These are phyloP conservation scores for Furcasterigmium sp. DNA, from an alignment of 2,329 filamentous ascomycete species.

Conservation along the genomic window DNA sequence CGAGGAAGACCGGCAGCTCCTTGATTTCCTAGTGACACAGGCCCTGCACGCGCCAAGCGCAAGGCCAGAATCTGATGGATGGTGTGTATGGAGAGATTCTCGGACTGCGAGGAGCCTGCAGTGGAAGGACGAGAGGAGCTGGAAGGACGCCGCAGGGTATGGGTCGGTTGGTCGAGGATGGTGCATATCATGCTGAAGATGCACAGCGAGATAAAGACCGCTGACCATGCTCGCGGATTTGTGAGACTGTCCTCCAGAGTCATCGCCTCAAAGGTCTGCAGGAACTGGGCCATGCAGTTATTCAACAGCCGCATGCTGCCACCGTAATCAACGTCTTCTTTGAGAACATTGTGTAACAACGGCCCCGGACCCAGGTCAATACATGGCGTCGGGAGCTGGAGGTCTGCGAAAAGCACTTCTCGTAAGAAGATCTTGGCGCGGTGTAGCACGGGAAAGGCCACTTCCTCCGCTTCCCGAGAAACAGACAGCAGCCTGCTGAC, in stretches of 20 bases:
- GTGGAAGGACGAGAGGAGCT: constrained; percentile 1
- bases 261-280: constrained; percentile 46
- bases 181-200: constrained; percentile 53
- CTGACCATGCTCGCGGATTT: constrained; percentile 41
- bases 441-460: constrained; percentile 44
- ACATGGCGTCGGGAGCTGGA: constrained; percentile 42
- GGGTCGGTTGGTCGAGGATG: constrained; percentile 36
- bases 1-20: constrained; percentile 35
- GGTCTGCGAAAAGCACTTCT: constrained; percentile 49
- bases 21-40: constrained; percentile 38
- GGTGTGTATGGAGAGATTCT: constrained; percentile 32
- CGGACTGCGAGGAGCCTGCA: background rate
- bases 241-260: constrained; percentile 31
- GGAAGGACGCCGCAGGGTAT: too few species aligned
- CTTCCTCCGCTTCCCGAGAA: constrained; percentile 42
- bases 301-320: constrained; percentile 43
- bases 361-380: constrained; percentile 26
- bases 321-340: constrained; percentile 40
- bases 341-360: constrained; percentile 14
- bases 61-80: constrained; percentile 48
- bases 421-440: constrained; percentile 50
- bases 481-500: constrained; percentile 43
- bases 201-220: constrained; percentile 49
- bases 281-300: constrained; percentile 44
- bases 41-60: constrained; percentile 37